A percentile compares a stretch with the other conserved stretches of the same genome.
Evolutionary conservation across 2,329 filamentous ascomycete genomes (phyloP).

Genomic region (Botrytis fragariae): DNA sequence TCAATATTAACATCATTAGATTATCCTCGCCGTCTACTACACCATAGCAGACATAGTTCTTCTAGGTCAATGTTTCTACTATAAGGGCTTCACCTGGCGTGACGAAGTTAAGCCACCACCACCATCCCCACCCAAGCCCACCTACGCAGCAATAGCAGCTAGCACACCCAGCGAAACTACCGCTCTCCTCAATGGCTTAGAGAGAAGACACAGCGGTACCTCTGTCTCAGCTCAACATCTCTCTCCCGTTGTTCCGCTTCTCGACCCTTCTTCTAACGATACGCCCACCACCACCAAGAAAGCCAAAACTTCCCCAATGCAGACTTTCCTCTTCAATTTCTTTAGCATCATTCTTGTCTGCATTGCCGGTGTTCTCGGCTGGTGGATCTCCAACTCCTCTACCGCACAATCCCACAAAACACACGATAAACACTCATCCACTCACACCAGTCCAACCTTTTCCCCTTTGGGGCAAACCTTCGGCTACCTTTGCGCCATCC

Average conservation of each 20-base stretch:
- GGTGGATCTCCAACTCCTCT: conserved; percentile 65
- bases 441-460: conserved; percentile 54
- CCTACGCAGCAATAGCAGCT: neutral
- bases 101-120: conserved; percentile 49
- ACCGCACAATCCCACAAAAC: conserved; percentile 26
- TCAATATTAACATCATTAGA: conserved; percentile 44
- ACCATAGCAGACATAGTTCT: conserved; percentile 89
- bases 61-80: conserved; percentile 90
- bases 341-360: conserved; percentile 78
- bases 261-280: conserved; percentile 46
- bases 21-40: conserved; percentile 92
- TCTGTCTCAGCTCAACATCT: conserved; percentile 64
- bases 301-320: conserved; percentile 50
- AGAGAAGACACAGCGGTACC: conserved; percentile 50
- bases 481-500: conserved; percentile 83
- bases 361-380: conserved; percentile 77
- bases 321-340: conserved; percentile 68
- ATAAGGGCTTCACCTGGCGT: conserved; percentile 74
- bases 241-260: conserved; percentile 79
- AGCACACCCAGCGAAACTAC: conserved; percentile 50
- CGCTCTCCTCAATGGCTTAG: conserved; percentile 48
- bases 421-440: conserved; percentile 30
- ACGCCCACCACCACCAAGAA: conserved; percentile 45
- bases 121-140: conserved; percentile 42
- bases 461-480: conserved; percentile 83